Conservation (phyloP, 768 basidiomycete species). For the Phylloporus arenicola region DNA sequence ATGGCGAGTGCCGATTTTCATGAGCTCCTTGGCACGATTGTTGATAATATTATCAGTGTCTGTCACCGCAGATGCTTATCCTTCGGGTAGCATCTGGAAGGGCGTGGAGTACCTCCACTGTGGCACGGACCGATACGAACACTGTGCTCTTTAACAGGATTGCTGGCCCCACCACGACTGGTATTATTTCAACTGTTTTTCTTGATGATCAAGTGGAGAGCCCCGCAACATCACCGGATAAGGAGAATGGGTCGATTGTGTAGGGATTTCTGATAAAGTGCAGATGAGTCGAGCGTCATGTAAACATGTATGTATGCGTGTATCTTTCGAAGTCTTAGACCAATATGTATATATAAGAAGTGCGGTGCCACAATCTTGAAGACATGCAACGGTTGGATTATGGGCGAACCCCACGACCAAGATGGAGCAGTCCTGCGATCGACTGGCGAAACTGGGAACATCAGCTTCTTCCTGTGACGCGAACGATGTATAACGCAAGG, state of each 20-base stretch:
- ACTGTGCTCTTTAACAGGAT: background rate
- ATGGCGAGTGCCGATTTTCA: background rate
- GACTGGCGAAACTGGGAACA: no score
- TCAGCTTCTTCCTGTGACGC: no score
- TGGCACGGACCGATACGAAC: background rate
- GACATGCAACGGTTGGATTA: no score
- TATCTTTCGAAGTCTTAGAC: no score
- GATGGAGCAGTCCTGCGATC: no score
- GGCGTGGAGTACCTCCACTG: background rate
- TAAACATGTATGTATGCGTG: no score
- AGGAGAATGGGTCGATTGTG: background rate
- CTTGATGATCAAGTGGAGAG: background rate
- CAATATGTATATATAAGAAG: no score
- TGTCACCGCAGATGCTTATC: conserved; percentile 13
- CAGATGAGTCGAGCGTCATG: no score
- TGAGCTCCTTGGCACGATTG: background rate
- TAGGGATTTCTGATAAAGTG: background rate
- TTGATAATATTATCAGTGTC: conserved; percentile 1
- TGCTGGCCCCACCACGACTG: background rate
- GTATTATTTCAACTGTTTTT: background rate
- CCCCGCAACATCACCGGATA: background rate
- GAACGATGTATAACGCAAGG: no score
- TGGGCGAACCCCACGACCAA: no score
- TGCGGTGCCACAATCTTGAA: no score
- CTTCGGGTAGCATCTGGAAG: conserved; percentile 6